Percentiles rank a stretch among this genome's conserved stretches.
These are phyloP conservation scores for Citrus australasica DNA, from an alignment of 345 rosid genomes.

Conservation along the genomic window DNA sequence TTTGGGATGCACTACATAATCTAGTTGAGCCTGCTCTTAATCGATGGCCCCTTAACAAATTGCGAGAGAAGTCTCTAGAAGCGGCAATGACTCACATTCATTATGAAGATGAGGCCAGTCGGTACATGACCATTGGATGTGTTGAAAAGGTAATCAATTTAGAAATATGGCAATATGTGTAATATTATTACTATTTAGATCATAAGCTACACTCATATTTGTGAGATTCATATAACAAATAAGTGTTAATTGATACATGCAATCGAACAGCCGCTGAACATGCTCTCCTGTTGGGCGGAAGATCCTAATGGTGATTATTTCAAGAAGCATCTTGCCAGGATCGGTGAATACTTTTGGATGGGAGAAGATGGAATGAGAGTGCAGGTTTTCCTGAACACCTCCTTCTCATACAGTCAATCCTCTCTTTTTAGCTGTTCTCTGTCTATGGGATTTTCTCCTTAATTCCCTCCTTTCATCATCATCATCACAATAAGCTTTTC, in stretches of 20 bases:
- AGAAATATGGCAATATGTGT: background rate
- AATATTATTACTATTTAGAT: no score
- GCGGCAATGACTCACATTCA: constrained; percentile 34
- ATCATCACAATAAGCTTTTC: no score
- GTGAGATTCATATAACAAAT: background rate
- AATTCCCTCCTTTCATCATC: no score
- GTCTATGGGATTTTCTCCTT: no score
- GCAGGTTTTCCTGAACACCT: background rate
- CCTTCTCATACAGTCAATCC: no score
- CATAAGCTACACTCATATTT: background rate
- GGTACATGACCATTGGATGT: constrained; percentile 40
- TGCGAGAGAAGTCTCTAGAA: constrained; percentile 32
- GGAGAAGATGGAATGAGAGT: background rate
- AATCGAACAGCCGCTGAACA: constrained; percentile 30
- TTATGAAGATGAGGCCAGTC: constrained; percentile 42
- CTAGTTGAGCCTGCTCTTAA: constrained; percentile 37
- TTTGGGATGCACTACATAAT: constrained; percentile 36
- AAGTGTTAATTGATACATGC: background rate
- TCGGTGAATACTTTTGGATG: constrained; percentile 25
- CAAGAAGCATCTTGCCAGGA: constrained; percentile 55
- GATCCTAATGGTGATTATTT: constrained; percentile 50
- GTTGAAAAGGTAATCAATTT: constrained; percentile 32
- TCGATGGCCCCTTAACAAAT: constrained; percentile 42
- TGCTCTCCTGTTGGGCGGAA: constrained; percentile 72
- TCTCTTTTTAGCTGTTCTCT: no score